phyloP scores from a whole-genome alignment of 1,284 basidiomycete species.

The Afroboletus lepidellus region DNA sequence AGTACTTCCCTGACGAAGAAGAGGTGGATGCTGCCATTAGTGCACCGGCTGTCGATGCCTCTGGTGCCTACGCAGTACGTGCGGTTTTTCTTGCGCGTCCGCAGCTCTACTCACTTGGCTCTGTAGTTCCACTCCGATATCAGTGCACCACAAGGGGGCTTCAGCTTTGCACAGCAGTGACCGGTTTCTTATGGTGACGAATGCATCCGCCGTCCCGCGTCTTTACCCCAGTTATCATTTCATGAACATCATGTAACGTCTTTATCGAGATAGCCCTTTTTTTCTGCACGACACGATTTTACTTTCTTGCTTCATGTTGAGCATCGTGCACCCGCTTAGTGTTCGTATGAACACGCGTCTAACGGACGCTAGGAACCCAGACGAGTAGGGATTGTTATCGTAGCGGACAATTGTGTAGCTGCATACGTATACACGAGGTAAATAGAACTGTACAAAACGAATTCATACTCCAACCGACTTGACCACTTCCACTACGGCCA shows the following conservation, averaged over 20 bases:
- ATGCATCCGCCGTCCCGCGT: neutral
- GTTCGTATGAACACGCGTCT: conserved; percentile 31
- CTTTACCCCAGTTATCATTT: conserved; percentile 18
- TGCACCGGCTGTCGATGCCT: conserved; percentile 81
- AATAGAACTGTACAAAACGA: conserved; percentile 11
- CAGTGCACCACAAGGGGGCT: conserved; percentile 88
- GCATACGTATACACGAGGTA: conserved; percentile 1
- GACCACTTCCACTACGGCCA: neutral
- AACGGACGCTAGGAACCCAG: conserved; percentile 31
- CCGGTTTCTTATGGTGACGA: conserved; percentile 12
- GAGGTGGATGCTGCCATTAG: conserved; percentile 79
- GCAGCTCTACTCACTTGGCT: conserved; percentile 10
- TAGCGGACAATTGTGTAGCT: conserved; percentile 19
- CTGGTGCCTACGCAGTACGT: conserved; percentile 88
- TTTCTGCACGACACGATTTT: conserved; percentile 14
- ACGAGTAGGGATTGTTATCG: conserved; percentile 20
- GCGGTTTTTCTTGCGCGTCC: conserved; percentile 5
- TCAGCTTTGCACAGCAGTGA: conserved; percentile 76
- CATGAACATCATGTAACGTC: conserved; percentile 22
- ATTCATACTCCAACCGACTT: neutral
- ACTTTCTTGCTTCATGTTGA: conserved; percentile 24
- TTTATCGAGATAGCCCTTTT: conserved; percentile 9
- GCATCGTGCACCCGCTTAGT: conserved; percentile 16
- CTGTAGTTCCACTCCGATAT: conserved; percentile 76
- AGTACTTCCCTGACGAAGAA: conserved; percentile 88